These are phyloP conservation scores for Leccinellum albellum DNA, from an alignment of 768 basidiomycete genomes.

Conservation along the genomic window DNA sequence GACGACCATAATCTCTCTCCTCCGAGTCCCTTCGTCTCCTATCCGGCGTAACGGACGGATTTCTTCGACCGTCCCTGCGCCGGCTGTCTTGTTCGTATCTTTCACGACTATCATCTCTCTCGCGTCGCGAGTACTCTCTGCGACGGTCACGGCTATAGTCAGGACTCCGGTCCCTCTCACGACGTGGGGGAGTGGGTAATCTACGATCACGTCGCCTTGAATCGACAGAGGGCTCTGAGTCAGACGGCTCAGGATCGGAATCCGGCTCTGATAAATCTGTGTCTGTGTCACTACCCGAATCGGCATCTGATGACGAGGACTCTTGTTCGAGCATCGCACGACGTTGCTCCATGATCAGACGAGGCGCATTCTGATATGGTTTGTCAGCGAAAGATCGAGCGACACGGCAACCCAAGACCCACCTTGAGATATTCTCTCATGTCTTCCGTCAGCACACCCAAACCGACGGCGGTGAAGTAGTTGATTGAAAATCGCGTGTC, in stretches of 20 bases:
- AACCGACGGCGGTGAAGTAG: conserved; percentile 93
- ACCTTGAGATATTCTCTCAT: conserved; percentile 97
- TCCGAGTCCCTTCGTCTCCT: conserved; percentile 20
- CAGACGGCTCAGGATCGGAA: conserved; percentile 37
- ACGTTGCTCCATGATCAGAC: conserved; percentile 90
- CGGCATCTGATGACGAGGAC: conserved; percentile 42
- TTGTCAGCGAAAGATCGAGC: conserved; percentile 1
- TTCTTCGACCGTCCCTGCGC: conserved; percentile 16
- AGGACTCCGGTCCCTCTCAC: conserved; percentile 22
- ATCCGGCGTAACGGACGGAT: conserved; percentile 26
- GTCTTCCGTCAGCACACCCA: conserved; percentile 88
- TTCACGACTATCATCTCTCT: conserved; percentile 24
- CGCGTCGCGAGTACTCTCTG: conserved; percentile 20
- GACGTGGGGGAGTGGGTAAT: conserved; percentile 33
- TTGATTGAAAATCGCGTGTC: conserved; percentile 96
- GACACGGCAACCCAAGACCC: conserved; percentile 22
- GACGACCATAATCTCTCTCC: conserved; percentile 20
- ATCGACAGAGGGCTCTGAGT: conserved; percentile 36
- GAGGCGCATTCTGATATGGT: conserved; percentile 75
- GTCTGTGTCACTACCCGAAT: conserved; percentile 33
- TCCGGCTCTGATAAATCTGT: conserved; percentile 37
- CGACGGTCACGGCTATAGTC: conserved; percentile 22
- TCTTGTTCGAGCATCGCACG: conserved; percentile 79
- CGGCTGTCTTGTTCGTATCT: conserved; percentile 21
- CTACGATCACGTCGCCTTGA: conserved; percentile 26